Conservation (phyloP, 2,329 filamentous ascomycete species). For the Lecanicillium sp. region DNA sequence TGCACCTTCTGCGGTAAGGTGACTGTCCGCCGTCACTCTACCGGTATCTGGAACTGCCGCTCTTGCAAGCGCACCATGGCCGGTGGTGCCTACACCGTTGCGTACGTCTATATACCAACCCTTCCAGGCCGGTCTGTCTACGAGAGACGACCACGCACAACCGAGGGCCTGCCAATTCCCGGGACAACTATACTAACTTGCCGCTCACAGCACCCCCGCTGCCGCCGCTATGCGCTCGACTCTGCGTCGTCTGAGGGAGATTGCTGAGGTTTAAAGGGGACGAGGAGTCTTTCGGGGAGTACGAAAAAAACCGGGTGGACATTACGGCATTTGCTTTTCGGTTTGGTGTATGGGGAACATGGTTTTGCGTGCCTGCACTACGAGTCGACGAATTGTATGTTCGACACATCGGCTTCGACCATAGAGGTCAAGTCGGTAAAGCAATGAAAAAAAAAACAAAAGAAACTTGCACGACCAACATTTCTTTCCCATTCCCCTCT, state of each 20-base stretch:
- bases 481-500: no score
- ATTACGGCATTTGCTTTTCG: constrained; percentile 39
- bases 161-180: neutral
- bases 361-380: constrained; percentile 39
- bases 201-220: constrained; percentile 68
- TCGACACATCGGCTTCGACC: constrained; percentile 33
- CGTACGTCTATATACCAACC: constrained; percentile 59
- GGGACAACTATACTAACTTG: constrained; percentile 21
- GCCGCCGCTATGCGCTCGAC: constrained; percentile 93
- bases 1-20: constrained; percentile 99
- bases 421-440: constrained; percentile 36
- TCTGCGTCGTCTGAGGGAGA: constrained; percentile 94
- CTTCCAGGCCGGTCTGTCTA: neutral
- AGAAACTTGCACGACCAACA: constrained; percentile 15
- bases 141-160: neutral
- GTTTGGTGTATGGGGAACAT: constrained; percentile 40
- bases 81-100: constrained; percentile 83
- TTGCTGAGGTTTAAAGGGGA: constrained; percentile 78
- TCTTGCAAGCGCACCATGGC: constrained; percentile 78
- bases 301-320: constrained; percentile 21
- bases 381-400: constrained; percentile 35
- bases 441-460: constrained; percentile 31
- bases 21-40: constrained; percentile 82
- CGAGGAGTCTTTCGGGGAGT: constrained; percentile 7
- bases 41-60: constrained; percentile 97